Evolutionary conservation across 768 basidiomycete genomes (phyloP).

Genomic region (Suillus tomentosus): DNA sequence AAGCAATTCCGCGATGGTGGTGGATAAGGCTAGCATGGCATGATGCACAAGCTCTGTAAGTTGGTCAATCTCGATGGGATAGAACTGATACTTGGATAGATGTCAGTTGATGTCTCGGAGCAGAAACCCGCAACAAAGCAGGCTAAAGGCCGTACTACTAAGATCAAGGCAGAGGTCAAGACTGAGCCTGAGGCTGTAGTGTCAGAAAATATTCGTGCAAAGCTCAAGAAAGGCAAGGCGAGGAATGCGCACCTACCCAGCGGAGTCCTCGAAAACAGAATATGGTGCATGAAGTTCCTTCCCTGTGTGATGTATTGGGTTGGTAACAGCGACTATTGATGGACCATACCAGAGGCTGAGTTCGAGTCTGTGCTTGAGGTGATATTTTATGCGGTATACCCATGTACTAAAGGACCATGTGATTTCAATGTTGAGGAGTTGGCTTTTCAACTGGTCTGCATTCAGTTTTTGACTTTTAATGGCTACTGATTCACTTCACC

Average conservation of each 20-base stretch:
- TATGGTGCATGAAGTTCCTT: constrained; percentile 8
- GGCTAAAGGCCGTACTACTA: background rate
- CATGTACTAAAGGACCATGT: background rate
- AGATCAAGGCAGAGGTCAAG: background rate
- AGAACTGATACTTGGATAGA: background rate
- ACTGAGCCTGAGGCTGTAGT: background rate
- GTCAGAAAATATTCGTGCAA: background rate
- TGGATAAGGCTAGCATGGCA: background rate
- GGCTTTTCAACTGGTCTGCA: constrained; percentile 5
- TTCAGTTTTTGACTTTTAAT: constrained; percentile 8
- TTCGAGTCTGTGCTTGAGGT: background rate
- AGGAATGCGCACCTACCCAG: background rate
- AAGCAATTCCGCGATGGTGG: background rate
- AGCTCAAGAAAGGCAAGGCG: background rate
- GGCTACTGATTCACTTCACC: background rate
- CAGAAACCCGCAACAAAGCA: background rate
- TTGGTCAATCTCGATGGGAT: background rate
- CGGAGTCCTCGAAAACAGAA: background rate
- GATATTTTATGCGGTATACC: constrained; percentile 13
- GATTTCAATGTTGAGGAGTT: constrained; percentile 2
- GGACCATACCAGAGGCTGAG: constrained; percentile 12
- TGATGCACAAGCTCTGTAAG: background rate
- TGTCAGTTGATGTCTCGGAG: background rate
- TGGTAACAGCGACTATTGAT: constrained; percentile 10
- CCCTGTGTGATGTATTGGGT: constrained; percentile 12